Percentiles rank a stretch among this genome's conserved stretches.
Evolutionary conservation across 169 alveolate genomes (phyloP).

Genomic region (Perkinsus chesapeaki): DNA sequence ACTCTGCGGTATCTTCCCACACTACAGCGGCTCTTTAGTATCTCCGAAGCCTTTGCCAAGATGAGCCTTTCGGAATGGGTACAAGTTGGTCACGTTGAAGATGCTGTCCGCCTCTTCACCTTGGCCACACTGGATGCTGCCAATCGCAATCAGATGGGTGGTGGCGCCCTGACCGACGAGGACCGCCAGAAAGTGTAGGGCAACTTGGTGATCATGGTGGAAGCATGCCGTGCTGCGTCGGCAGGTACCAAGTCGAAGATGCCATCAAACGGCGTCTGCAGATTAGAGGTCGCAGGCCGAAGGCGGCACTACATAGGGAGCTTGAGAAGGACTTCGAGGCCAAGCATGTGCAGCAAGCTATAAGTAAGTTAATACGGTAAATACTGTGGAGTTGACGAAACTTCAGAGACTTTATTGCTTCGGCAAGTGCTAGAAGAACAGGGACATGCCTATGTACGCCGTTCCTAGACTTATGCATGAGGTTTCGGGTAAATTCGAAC

Average conservation of each 20-base stretch:
- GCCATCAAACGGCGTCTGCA: neutral
- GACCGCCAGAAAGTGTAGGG: neutral
- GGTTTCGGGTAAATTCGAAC: neutral
- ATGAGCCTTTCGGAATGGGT: neutral
- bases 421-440: neutral
- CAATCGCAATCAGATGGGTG: neutral
- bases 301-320: neutral
- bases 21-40: neutral
- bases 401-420: neutral
- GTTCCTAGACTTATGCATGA: neutral
- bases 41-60: neutral
- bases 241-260: neutral
- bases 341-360: neutral
- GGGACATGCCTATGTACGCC: neutral
- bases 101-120: neutral
- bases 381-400: neutral
- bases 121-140: neutral
- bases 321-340: neutral
- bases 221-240: neutral
- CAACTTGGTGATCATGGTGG: neutral
- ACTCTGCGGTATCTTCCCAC: neutral
- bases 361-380: neutral
- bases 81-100: neutral
- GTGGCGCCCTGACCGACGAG: neutral
- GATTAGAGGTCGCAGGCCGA: constrained; percentile 1